Base-by-base conservation (phyloP, 257 asterid species). In the Cordia subcordata region DNA sequence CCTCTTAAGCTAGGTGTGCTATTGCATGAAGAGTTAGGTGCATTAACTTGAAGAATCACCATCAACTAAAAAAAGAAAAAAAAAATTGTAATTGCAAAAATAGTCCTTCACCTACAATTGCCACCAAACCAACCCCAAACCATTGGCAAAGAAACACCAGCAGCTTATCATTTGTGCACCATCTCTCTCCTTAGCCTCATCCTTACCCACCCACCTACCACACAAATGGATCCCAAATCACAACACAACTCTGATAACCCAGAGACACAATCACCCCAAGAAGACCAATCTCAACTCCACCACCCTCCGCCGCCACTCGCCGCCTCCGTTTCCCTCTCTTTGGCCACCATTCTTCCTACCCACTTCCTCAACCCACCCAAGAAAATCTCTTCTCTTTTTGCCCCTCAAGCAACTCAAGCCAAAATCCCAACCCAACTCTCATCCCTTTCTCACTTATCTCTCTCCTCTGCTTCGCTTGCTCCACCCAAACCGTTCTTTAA, bases 341-440 rank as follows among this genome's bases (percentile, higher is more conserved):
- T 93, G 13, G 81, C 97, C 60, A 63, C 96, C 49, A 75, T 93
- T 67, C 73, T 92, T 52, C 97, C 99, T 20, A 57, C 81, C 75
- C 89, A 82, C 62, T 85, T 93, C 74, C 76, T 93, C 54, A 9
- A 52, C 68, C 80, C 94, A 0, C 83, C 94, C 8, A 64, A 77
- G 50, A 85, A 71, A 67, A 61, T 83, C 77, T 40, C 75, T 11
- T 45, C 82, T 49, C n/a, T 69, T 39, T 53, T 75, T 72, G 42
- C 49, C 50, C 64, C 94, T 10, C 71, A 57, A 27, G 79, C 95
- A 1, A n/a, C 49, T 80, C 77, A 79, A 62, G 60, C 80, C 76
- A 79, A 77, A 80, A 79, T 93, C 85, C 95, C 97, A 12, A 49
- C 86, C 15, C 99, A 93, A 68, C 68, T 93, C 50, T 75, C 95